phyloP scores from a whole-genome alignment of 2,329 filamentous ascomycete species.

The Tolypocladium tropicale region DNA sequence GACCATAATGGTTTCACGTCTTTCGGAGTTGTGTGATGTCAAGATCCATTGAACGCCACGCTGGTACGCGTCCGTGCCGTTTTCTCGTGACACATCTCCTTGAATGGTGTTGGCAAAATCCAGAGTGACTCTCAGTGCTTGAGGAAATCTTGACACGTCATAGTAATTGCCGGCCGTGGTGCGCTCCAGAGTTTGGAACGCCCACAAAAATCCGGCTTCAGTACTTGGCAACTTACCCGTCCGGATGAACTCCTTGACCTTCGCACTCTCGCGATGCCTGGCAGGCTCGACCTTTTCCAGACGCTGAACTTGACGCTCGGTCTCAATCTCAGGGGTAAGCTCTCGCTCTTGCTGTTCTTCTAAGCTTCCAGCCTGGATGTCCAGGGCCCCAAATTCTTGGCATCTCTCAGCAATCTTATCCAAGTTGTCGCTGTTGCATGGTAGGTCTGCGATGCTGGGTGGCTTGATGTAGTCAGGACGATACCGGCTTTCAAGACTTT shows the following conservation, averaged over 20 bases:
- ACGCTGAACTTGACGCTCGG: slow-evolving; percentile 57
- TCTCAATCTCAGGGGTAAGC: slow-evolving; percentile 29
- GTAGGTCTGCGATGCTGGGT: background rate
- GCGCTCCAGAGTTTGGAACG: slow-evolving; percentile 3
- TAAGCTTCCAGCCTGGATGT: background rate
- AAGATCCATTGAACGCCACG: slow-evolving; percentile 14
- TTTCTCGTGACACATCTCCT: background rate
- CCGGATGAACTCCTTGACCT: slow-evolving; percentile 28
- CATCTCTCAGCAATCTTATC: background rate
- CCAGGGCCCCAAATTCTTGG: background rate
- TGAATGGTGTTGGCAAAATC: slow-evolving; percentile 5
- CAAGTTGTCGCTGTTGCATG: background rate
- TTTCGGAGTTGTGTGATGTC: slow-evolving; percentile 1
- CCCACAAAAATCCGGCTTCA: background rate
- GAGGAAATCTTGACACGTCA: slow-evolving; percentile 6
- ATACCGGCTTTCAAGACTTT: slow-evolving; percentile 1
- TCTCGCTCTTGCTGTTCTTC: background rate
- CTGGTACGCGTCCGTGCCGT: slow-evolving; percentile 9
- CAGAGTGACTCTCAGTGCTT: background rate
- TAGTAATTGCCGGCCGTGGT: slow-evolving; percentile 10
- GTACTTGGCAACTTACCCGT: slow-evolving; percentile 7
- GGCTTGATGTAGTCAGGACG: background rate
- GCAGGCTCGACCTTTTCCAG: slow-evolving; percentile 38
- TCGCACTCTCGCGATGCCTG: slow-evolving; percentile 14
- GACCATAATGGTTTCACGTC: background rate